Conservation (phyloP, 2,329 filamentous ascomycete species). For the Metarhizium anisopliae region DNA sequence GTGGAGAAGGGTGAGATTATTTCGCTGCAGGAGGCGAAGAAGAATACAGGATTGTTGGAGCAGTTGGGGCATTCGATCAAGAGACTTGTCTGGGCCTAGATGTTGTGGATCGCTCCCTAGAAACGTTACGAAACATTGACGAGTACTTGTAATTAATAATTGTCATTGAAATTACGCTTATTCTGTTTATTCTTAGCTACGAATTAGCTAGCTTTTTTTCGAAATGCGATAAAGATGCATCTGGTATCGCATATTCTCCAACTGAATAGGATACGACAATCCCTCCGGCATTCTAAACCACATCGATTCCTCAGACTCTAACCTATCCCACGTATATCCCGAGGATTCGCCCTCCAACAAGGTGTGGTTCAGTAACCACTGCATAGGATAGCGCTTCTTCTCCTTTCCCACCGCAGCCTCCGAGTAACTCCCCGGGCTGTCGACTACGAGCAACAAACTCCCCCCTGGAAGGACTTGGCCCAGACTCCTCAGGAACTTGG, state of each 20-base stretch:
- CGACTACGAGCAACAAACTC: constrained; percentile 72
- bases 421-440: constrained; percentile 90
- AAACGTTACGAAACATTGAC: not conserved
- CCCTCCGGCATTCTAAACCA: constrained; percentile 71
- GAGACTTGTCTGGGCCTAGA: constrained; percentile 76
- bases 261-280: constrained; percentile 69
- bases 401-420: constrained; percentile 61
- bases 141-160: not conserved
- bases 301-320: constrained; percentile 65
- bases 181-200: not conserved
- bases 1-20: constrained; percentile 64
- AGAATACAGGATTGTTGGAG: constrained; percentile 77
- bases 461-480: constrained; percentile 48
- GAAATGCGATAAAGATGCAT: constrained; percentile 63
- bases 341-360: constrained; percentile 41
- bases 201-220: not conserved
- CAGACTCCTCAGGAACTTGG: constrained; percentile 62
- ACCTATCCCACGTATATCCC: constrained; percentile 57
- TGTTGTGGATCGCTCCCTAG: not conserved
- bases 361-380: constrained; percentile 81
- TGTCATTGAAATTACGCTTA: not conserved
- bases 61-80: constrained; percentile 84
- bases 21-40: constrained; percentile 73
- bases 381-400: constrained; percentile 75
- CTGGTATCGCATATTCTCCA: constrained; percentile 96